Evolutionary conservation across 345 rosid species (phyloP), one percentile per base, ranked within the genome.

Genomic region (Salix udensis): DNA sequence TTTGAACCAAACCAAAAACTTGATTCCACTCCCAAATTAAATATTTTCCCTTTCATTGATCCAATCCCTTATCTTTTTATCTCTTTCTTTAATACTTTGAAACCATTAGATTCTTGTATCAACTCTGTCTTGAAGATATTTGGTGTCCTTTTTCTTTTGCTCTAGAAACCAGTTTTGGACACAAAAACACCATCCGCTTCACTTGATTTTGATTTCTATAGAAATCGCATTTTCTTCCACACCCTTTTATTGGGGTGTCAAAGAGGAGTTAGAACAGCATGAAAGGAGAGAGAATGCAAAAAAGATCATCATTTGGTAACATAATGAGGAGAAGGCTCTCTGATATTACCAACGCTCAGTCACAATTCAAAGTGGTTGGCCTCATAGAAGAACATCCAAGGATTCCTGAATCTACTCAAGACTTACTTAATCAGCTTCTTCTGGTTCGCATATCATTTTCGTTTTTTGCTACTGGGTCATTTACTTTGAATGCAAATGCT

Each of bases 301-400:
- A 73, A 67, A 73, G 81, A 80, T 83, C 88, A 48, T 86, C 92
- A 40, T 81, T 88, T 64, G 87, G 93, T 52, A 73, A 74, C 75
- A 82, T 84, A 71, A 76, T 82, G 80, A 87, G 91, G 74, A 87
- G 67, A 74, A 81, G 87, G 39, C 88, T 90, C 12, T 86, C 93
- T 77, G 92, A 92, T 65, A 89, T 92, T 48, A 89, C 97, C 28
- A 92, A 90, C 78, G 74, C 80, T 39, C 91, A 84, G 75, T 34
- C 81, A 39, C 92, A 83, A 70, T 60, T 73, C 30, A 82, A 77
- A 48, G 50, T 65, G 34, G 14, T 67, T 19, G 74, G 15, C 71
- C 76, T 74, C 7, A 79, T 82, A 67, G 83, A 78, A 52, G 76
- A 78, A 74, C 82, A 74, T 36, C 77, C 73, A 5, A 67, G 74